Evolutionary conservation across 2,329 filamentous ascomycete genomes (phyloP), one percentile per base, ranked within the genome.

Genomic region (Aspergillus fructus): DNA sequence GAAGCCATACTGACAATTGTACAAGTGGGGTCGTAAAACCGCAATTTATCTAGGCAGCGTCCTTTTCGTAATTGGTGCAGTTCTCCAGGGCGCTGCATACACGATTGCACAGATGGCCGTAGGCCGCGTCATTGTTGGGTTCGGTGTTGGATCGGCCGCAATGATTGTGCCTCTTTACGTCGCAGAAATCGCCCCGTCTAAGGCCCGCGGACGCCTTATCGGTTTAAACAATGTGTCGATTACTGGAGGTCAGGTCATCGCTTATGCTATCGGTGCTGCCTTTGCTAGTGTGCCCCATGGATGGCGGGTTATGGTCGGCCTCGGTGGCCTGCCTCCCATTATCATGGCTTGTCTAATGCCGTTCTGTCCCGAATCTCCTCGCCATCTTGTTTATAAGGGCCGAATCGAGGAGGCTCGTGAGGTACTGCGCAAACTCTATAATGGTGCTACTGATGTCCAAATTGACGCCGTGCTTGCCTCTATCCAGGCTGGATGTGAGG

Each of bases 251-350:
- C 74, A 78, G 34, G 70, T 79, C 8, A 56, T 79, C 3, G 69
- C 70, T 3, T 79, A 79, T 51, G 75, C 72, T 0, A 64, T 79
- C 9, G 77, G 76, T 3, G 76, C 76, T 0, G 74, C 67, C 1
- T 77, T 80, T 45, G 69, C 74, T 0, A 54, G 73, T 1, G 75
- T 81, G 0, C 60, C 68, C 12, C 65, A 75, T 23, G 79, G 79
- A 15, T 83, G 80, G 81, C 66, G 80, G 59, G 80, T 77, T 55
- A 81, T 82, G 75, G 79, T 81, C 3, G 80, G 75, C 0, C 69
- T 77, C 1, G 80, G 80, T 19, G 81, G 70, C 3, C 53, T 80
- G 1, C 81, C 81, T 0, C 72, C 80, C 2, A 70, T 83, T 23
- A 53, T 81, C 6, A 73, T 83, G 2, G 72, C 61, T 1, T 66